phyloP scores from a whole-genome alignment of 163 green algal genomes.

The Botryococcus braunii region DNA sequence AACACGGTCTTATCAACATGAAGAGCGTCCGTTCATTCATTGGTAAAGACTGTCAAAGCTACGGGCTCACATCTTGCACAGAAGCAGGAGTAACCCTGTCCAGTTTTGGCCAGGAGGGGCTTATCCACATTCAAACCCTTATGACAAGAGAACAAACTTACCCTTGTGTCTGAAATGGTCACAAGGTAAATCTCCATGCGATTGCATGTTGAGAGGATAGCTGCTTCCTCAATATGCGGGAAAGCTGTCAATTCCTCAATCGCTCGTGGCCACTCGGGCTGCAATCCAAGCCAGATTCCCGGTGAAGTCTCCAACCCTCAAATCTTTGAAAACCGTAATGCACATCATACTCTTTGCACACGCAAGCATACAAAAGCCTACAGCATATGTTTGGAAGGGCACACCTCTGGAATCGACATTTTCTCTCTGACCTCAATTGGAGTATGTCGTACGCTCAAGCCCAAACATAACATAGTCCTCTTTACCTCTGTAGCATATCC shows the following conservation, averaged over 20 bases:
- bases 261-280: constrained; percentile 72
- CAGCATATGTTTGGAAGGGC: background rate
- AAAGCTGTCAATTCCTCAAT: constrained; percentile 88
- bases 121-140: constrained; percentile 1
- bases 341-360: no score
- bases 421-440: constrained; percentile 98
- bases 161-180: constrained; percentile 80
- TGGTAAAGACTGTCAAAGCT: no score
- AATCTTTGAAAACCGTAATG: no score
- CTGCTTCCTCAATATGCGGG: constrained; percentile 97
- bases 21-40: no score
- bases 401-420: constrained; percentile 86
- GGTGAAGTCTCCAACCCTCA: no score
- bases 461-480: constrained; percentile 91
- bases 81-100: no score
- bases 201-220: constrained; percentile 97
- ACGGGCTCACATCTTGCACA: no score
- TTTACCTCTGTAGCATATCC: constrained; percentile 89
- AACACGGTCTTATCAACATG: no score
- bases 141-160: constrained; percentile 10
- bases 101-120: no score
- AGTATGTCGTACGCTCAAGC: constrained; percentile 89
- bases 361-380: no score
- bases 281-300: background rate
- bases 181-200: constrained; percentile 98